Percentiles rank a stretch among this genome's conserved stretches.
Evolutionary conservation across 2,329 filamentous ascomycete genomes (phyloP).

Genomic region (Scytalidium lignicola): DNA sequence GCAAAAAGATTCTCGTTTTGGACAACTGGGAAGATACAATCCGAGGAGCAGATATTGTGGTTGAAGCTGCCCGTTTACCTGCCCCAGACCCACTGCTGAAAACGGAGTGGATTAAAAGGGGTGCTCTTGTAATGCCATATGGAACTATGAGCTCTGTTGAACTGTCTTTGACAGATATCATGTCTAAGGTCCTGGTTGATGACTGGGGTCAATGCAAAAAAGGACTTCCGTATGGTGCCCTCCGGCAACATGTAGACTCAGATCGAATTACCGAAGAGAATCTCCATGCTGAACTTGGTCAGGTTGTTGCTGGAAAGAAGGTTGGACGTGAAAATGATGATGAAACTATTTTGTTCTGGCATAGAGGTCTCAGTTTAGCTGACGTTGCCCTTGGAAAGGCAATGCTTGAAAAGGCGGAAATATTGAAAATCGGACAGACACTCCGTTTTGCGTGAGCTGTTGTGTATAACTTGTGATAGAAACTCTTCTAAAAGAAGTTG

Average conservation of each 20-base stretch:
- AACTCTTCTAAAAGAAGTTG: no score
- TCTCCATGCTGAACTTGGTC: neutral
- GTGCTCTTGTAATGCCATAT: slow-evolving; percentile 1
- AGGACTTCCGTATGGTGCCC: slow-evolving; percentile 1
- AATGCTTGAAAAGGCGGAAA: slow-evolving; percentile 1
- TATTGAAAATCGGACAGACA: slow-evolving; percentile 1
- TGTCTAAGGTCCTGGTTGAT: neutral
- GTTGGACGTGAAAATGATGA: neutral
- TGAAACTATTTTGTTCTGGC: slow-evolving; percentile 1
- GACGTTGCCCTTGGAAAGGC: slow-evolving; percentile 1
- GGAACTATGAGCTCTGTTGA: slow-evolving; percentile 1
- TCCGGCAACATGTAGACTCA: neutral
- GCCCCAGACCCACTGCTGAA: slow-evolving; percentile 1
- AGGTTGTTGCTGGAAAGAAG: neutral
- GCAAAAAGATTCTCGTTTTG: neutral
- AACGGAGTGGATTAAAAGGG: slow-evolving; percentile 2
- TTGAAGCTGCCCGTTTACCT: neutral
- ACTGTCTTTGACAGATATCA: slow-evolving; percentile 1
- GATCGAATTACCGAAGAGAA: slow-evolving; percentile 1
- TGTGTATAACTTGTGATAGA: no score
- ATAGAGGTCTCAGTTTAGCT: neutral
- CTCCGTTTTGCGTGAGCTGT: neutral
- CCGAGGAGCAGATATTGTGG: slow-evolving; percentile 1
- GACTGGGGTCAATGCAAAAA: slow-evolving; percentile 2
- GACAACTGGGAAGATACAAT: slow-evolving; percentile 3